A percentile compares a stretch with the other conserved stretches of the same genome.
Evolutionary conservation across 805 yeast genomes (phyloP).

Genomic region (Wickerhamomyces chambardii): DNA sequence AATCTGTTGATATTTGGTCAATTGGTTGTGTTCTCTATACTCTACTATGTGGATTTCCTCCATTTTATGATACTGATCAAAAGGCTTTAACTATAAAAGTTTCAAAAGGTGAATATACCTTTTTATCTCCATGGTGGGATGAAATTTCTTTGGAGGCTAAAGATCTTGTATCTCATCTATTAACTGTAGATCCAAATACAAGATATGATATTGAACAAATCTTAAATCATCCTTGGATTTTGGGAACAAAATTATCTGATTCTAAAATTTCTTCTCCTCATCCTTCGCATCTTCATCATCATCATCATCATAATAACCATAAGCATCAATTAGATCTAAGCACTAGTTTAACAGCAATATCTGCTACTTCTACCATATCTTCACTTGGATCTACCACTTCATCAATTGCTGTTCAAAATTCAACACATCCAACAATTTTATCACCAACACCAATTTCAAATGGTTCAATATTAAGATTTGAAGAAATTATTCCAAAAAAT

Average conservation of each 20-base stretch:
- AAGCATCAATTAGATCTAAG: too few relatives aligned
- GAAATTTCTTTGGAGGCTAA: conserved; percentile 82
- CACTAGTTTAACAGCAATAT: too few relatives aligned
- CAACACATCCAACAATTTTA: conserved; percentile 5
- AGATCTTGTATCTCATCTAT: conserved; percentile 72
- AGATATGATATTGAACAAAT: conserved; percentile 79
- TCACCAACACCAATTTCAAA: too few relatives aligned
- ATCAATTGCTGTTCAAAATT: conserved; percentile 27
- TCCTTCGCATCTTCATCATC: too few relatives aligned
- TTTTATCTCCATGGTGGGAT: conserved; percentile 84
- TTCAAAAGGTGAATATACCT: conserved; percentile 61
- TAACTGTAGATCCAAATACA: conserved; percentile 70
- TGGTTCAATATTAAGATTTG: conserved; percentile 14
- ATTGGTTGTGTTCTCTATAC: conserved; percentile 94
- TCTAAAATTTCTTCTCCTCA: too few relatives aligned
- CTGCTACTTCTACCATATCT: too few relatives aligned
- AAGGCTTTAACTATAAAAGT: conserved; percentile 70
- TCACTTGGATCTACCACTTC: conserved; percentile 22
- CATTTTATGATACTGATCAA: conserved; percentile 74
- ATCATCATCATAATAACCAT: too few relatives aligned
- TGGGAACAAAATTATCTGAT: conserved; percentile 36
- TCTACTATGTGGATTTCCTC: conserved; percentile 93
- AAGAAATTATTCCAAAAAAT: conserved; percentile 12
- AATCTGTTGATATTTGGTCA: conserved; percentile 98
- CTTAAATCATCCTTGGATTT: conserved; percentile 71